Percentiles rank a stretch among this genome's conserved stretches.
phyloP scores from a whole-genome alignment of 306 rosid genomes.

The Gastrolobium bilobum region DNA sequence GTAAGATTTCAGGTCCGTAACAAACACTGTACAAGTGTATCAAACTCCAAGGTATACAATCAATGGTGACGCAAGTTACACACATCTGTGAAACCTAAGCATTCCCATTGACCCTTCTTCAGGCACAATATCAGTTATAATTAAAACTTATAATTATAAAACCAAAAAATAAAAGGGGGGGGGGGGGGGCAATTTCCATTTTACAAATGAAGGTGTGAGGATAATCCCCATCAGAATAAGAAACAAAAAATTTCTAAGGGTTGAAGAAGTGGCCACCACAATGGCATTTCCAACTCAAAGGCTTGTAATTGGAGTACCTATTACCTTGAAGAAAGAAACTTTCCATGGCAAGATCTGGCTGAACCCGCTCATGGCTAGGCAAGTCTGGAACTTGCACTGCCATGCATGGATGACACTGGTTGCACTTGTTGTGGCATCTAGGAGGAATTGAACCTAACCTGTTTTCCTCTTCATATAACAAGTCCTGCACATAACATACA shows the following conservation, averaged over 20 bases:
- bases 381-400: conserved; percentile 72
- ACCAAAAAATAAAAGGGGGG: neutral
- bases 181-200: neutral
- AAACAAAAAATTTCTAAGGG: conserved; percentile 46
- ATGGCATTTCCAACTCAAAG: conserved; percentile 73
- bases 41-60: conserved; percentile 59
- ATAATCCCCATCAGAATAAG: neutral
- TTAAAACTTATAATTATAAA: neutral
- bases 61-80: conserved; percentile 55
- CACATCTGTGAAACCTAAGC: conserved; percentile 38
- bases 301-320: conserved; percentile 75
- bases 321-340: conserved; percentile 42
- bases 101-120: neutral
- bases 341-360: conserved; percentile 44
- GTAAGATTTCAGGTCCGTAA: conserved; percentile 38
- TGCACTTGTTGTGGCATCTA: conserved; percentile 85
- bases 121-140: neutral
- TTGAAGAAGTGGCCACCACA: conserved; percentile 66
- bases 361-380: conserved; percentile 24
- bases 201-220: neutral
- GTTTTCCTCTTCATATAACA: conserved; percentile 61
- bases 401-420: conserved; percentile 84
- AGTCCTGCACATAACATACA: conserved; percentile 51
- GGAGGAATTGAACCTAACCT: conserved; percentile 85
- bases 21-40: conserved; percentile 65